Conservation (phyloP, 306 rosid genomes). For the Potentilla sterilis region DNA sequence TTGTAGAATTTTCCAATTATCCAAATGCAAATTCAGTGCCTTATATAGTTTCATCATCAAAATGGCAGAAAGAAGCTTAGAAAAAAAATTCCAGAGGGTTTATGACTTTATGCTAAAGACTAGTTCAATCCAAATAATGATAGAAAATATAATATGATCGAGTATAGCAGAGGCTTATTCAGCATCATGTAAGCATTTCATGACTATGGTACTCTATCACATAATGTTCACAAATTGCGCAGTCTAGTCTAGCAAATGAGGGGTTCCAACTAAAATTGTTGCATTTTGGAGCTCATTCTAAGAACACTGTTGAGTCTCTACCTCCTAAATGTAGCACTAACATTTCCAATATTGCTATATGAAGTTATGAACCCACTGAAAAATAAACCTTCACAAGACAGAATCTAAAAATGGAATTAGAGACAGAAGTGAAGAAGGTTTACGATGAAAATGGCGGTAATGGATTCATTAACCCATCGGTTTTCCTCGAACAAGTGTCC, state of each 20-base stretch:
- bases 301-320: not conserved
- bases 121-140: not conserved
- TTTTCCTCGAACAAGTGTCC: slow-evolving; percentile 76
- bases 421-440: not conserved
- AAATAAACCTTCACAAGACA: not conserved
- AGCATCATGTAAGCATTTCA: not conserved
- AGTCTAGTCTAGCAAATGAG: not conserved
- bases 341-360: not conserved
- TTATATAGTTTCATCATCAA: not conserved
- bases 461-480: slow-evolving; percentile 88
- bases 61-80: not conserved
- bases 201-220: not conserved
- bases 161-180: not conserved
- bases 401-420: not conserved
- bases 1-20: not conserved
- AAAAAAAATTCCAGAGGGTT: not conserved
- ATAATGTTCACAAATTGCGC: not conserved
- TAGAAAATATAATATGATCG: not conserved
- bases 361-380: not conserved
- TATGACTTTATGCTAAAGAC: not conserved
- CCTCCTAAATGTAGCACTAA: not conserved
- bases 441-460: slow-evolving; percentile 77
- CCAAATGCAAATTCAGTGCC: not conserved
- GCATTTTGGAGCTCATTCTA: not conserved
- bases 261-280: not conserved